Percentiles rank a stretch among this genome's conserved stretches.
Conservation (phyloP, 108 stramenopile genomes). For the Skeletonema tropicum region DNA sequence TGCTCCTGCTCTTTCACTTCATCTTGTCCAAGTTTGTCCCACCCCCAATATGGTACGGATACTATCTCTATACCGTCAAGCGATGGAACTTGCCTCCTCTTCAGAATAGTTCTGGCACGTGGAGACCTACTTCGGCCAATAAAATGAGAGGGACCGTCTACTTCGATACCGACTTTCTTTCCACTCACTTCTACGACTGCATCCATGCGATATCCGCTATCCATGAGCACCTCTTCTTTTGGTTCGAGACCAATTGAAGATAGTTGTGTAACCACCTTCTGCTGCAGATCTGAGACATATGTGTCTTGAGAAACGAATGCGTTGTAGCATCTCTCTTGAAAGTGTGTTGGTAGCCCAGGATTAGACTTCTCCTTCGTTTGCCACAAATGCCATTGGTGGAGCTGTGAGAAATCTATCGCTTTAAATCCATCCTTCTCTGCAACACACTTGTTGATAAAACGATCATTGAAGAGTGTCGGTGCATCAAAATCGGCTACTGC, state of each 20-base stretch:
- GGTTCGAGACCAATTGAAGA: constrained; percentile 9
- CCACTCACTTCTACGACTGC: constrained; percentile 19
- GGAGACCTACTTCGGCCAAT: not conserved
- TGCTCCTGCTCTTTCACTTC: too few species aligned
- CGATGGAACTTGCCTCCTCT: not conserved
- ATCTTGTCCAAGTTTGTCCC: too few species aligned
- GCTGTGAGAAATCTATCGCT: too few species aligned
- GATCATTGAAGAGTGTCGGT: constrained; percentile 24
- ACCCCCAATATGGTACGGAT: not conserved
- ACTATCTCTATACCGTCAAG: not conserved
- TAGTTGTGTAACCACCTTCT: constrained; percentile 6
- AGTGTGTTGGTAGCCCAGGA: not conserved
- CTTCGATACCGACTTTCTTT: constrained; percentile 12
- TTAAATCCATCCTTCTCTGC: constrained; percentile 32
- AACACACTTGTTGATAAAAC: constrained; percentile 18
- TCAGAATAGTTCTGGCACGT: not conserved
- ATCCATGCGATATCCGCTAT: constrained; percentile 20
- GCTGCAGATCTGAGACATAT: constrained; percentile 11
- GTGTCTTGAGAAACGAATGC: not conserved
- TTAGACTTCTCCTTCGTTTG: constrained; percentile 10
- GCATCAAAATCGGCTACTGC: constrained; percentile 37
- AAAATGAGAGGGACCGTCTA: constrained; percentile 27
- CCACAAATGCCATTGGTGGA: constrained; percentile 15
- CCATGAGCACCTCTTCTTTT: constrained; percentile 12
- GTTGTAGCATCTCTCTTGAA: constrained; percentile 29